Base-by-base conservation (phyloP, 768 basidiomycete species). In the Inosperma sp. region DNA sequence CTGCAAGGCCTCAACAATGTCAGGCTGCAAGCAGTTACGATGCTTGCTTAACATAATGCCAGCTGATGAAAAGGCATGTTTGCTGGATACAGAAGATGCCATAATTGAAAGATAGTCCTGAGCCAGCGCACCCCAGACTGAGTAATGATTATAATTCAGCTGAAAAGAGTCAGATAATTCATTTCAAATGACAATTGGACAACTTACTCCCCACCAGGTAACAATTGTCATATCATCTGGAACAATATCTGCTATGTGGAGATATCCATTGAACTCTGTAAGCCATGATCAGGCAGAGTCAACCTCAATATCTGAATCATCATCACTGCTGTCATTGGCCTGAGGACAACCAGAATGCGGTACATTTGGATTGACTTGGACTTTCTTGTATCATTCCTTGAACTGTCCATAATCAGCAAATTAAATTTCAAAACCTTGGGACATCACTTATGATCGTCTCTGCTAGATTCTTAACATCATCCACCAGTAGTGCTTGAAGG, bases 31-130 rank as follows among this genome's bases (percentile, higher is more conserved):
- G 21, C 51, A 16, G 29, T 56, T 56, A 42, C 19, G 22, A 2
- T 36, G 31, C 45, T 58, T 58, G 6, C 55, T 65, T 27, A 72
- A 62, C 0, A 71, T 72, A 13, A 73, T 70, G 3, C 71, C 70
- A 19, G 63, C 71, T 1, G 62, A 56, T 2, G 68, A 73, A 51
- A 74, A 74, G 9, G 70, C 69, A 3, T 59, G 57, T 49, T 73
- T 66, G 50, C 66, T 69, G 3, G 68, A 70, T 67, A 54, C 68
- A 4, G 61, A 66, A 7, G 39, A 42, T 1, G 29, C 49, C 49
- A 51, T 51, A 14, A 51, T 33, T 5, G 49, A 25, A 6, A 51
- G 8, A 27, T 43, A 51, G 39, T 43, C 40, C 1, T 39, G 49
- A 30, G 41, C 30, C 1, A 51, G 37, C 6, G 49, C 44, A 1